Evolutionary conservation across 1,284 basidiomycete species (phyloP), one percentile per base, ranked within the genome.

Genomic region (Ganoderma meredithae): DNA sequence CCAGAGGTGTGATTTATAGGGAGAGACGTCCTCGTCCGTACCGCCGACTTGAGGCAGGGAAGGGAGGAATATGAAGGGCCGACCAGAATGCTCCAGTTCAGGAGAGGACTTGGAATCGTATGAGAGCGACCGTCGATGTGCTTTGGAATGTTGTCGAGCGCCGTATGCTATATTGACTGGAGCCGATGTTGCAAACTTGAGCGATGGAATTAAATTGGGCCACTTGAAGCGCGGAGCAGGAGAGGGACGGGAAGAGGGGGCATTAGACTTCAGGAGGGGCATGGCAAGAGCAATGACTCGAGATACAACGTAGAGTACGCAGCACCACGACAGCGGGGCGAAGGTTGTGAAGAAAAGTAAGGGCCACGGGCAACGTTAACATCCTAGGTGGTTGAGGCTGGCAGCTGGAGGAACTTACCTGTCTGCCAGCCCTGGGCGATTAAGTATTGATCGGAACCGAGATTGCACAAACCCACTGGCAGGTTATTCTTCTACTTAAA

Each of bases 21-120:
- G 7, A 49, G 60, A 62, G 43, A 44, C 52, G 12, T 33, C 15
- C 31, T 36, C 27, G 36, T 39, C 19, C 22, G 22, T 22, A 22
- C 22, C 8, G 55, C 19, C 33, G 33, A 33, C 33, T 39, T 58
- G 55, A n/a, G 55, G 33, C 5, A 58, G 19, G 27, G 53, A 31
- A 55, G 53, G 53, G 53, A 19, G 17, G 33, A n/a, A 58, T 36
- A 39, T 39, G 55, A 58, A n/a, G 55, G 55, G 31, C 13, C 19
- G 55, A 39, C 39, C 33, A 12, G 36, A n/a, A 39, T 58, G 33
- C 36, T 33, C 31, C 19, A n/a, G 36, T 19, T 58, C 55, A 22
- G 55, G 31, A 58, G 55, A 36, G 4, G 36, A 58, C 55, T 52
- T 52, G 22, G 47, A n/a, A 8, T 39, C n/a, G 33, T 33, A 39